Evolutionary conservation across 2,329 filamentous ascomycete genomes (phyloP).

Genomic region (Diaporthe amygdali): DNA sequence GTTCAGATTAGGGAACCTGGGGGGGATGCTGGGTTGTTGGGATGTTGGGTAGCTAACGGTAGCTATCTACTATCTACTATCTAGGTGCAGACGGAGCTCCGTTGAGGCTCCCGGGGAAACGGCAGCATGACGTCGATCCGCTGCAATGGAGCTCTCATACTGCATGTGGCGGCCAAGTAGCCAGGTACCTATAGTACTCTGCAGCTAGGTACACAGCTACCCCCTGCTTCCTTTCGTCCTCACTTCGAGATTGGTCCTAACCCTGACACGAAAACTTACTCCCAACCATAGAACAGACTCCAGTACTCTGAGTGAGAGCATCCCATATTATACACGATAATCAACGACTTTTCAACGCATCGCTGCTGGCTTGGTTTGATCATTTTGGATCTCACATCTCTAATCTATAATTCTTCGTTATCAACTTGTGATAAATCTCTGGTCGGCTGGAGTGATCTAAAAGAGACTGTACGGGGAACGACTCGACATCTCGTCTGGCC

Average conservation of each 20-base stretch:
- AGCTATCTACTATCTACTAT: not conserved
- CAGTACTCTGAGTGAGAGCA: not conserved
- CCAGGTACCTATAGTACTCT: not conserved
- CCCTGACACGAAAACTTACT: conserved; percentile 10
- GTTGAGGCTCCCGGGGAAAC: not conserved
- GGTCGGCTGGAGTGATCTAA: not conserved
- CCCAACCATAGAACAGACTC: not conserved
- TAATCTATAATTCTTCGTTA: not conserved
- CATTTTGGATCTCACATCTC: not conserved
- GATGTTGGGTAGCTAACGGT: not conserved
- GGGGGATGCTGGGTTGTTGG: not conserved
- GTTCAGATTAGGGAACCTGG: not conserved
- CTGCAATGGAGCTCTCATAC: not conserved
- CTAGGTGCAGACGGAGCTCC: not conserved
- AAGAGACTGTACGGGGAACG: not conserved
- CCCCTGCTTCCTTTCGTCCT: not conserved
- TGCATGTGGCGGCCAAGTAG: not conserved
- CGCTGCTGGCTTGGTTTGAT: not conserved
- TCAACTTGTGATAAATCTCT: not conserved
- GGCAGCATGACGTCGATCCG: conserved; percentile 19
- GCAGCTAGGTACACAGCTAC: not conserved
- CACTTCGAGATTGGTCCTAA: not conserved
- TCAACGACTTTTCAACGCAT: not conserved
- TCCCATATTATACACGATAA: not conserved
- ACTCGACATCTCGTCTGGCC: not conserved